Evolutionary conservation across 2,329 filamentous ascomycete species (phyloP).

Genomic region (Purpureocillium takamizusanense): DNA sequence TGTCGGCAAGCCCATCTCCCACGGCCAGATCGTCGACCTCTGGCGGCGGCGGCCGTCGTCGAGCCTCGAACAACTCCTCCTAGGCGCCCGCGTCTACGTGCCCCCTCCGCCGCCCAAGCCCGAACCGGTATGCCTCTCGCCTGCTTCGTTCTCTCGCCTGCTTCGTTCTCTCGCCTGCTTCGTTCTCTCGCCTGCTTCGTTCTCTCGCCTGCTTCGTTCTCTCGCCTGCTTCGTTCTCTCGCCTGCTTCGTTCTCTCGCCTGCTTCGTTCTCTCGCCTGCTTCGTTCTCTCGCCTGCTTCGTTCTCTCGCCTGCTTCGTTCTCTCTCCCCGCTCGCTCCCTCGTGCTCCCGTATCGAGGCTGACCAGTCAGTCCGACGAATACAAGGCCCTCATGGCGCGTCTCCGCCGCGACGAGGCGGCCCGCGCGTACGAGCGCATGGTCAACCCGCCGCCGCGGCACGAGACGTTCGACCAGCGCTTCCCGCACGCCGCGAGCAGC

Average conservation of each 20-base stretch:
- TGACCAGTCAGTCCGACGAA: conserved; percentile 53
- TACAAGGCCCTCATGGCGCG: conserved; percentile 84
- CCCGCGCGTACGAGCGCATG: conserved; percentile 74
- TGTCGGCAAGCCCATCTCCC: conserved; percentile 61
- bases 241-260: too few relatives aligned
- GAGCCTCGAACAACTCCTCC: conserved; percentile 62
- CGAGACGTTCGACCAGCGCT: conserved; percentile 52
- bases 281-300: too few relatives aligned
- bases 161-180: too few relatives aligned
- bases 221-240: too few relatives aligned
- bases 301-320: too few relatives aligned
- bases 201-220: too few relatives aligned
- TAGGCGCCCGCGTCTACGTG: conserved; percentile 62
- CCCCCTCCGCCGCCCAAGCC: conserved; percentile 74
- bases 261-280: too few relatives aligned
- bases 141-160: too few relatives aligned
- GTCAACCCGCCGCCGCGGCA: conserved; percentile 46
- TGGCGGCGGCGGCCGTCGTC: conserved; percentile 33
- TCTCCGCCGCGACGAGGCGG: conserved; percentile 75
- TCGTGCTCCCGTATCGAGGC: too few relatives aligned
- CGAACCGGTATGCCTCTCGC: conserved; percentile 66
- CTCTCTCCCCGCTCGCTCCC: too few relatives aligned
- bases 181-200: too few relatives aligned
- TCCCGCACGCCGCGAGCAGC: conserved; percentile 43
- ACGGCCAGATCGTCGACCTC: conserved; percentile 57